phyloP scores from a whole-genome alignment of 768 basidiomycete species.

The Hypholoma sublateritium region DNA sequence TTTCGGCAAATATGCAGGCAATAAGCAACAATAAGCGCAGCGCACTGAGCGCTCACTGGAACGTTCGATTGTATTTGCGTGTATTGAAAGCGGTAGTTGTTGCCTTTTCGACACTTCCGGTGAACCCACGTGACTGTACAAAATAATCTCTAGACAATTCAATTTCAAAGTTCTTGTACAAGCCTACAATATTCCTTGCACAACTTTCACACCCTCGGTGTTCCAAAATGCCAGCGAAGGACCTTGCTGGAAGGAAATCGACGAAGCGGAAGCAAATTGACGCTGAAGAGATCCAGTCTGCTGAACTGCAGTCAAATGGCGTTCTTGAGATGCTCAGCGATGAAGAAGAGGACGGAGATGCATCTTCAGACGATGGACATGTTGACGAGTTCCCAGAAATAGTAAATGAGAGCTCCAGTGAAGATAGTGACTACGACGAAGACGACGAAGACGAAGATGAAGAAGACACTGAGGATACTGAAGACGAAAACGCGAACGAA shows the following conservation, averaged over 20 bases:
- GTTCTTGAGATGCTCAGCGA: slow-evolving; percentile 74
- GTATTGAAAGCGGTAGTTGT: slow-evolving; percentile 9
- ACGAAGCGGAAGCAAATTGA: slow-evolving; percentile 60
- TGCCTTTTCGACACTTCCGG: not conserved
- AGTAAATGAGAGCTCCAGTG: slow-evolving; percentile 51
- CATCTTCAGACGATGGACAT: slow-evolving; percentile 54
- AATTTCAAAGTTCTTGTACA: slow-evolving; percentile 16
- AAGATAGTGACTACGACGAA: slow-evolving; percentile 38
- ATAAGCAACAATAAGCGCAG: not conserved
- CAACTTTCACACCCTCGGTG: not conserved
- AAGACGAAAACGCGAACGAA: slow-evolving; percentile 41
- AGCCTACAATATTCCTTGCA: not conserved
- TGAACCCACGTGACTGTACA: slow-evolving; percentile 13
- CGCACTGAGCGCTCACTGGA: not conserved
- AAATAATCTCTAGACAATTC: slow-evolving; percentile 21
- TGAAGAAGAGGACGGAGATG: slow-evolving; percentile 55
- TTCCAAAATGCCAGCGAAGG: slow-evolving; percentile 3
- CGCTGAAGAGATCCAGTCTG: slow-evolving; percentile 34
- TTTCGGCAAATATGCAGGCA: not conserved
- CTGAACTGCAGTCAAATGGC: slow-evolving; percentile 38
- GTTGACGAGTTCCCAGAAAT: slow-evolving; percentile 78
- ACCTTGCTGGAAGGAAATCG: slow-evolving; percentile 27
- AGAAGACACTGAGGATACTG: slow-evolving; percentile 35
- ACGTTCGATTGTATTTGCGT: slow-evolving; percentile 12
- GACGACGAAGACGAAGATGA: slow-evolving; percentile 37